These are phyloP conservation scores for Hypoxylon lienhwacheense DNA, from an alignment of 495 filamentous ascomycete genomes.

Conservation along the genomic window DNA sequence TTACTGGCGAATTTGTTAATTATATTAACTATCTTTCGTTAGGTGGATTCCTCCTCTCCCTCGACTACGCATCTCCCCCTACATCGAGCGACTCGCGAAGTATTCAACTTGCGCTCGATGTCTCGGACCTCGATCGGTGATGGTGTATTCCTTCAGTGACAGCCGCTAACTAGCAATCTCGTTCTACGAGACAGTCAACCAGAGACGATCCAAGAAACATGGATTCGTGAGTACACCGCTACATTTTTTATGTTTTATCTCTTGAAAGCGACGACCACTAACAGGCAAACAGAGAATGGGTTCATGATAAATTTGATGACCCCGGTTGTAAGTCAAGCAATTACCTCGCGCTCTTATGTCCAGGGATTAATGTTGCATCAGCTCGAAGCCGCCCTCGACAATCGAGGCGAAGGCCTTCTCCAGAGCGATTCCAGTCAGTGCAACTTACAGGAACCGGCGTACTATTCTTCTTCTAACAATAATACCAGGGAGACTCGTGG, in stretches of 20 bases:
- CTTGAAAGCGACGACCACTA: conserved; percentile 3
- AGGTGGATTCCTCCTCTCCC: conserved; percentile 42
- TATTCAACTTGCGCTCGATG: conserved; percentile 37
- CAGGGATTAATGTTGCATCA: conserved; percentile 42
- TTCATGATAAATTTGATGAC: conserved; percentile 85
- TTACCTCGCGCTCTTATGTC: conserved; percentile 19
- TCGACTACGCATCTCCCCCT: conserved; percentile 30
- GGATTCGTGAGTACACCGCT: conserved; percentile 52
- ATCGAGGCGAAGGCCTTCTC: conserved; percentile 48
- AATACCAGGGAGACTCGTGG: conserved; percentile 49
- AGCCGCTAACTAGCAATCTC: conserved; percentile 59
- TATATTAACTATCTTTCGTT: too few species aligned
- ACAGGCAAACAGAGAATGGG: conserved; percentile 69
- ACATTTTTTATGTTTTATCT: conserved; percentile 2
- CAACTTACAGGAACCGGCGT: background rate
- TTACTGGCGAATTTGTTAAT: too few species aligned
- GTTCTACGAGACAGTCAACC: conserved; percentile 58
- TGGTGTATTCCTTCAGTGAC: conserved; percentile 53
- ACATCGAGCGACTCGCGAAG: conserved; percentile 31
- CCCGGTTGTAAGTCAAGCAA: conserved; percentile 41
- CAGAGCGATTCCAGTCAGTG: conserved; percentile 56
- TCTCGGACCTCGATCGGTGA: conserved; percentile 46
- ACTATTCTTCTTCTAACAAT: conserved; percentile 14
- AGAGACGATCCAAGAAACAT: conserved; percentile 57
- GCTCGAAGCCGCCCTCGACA: conserved; percentile 43